phyloP scores from a whole-genome alignment of 176 grass and related monocot genomes.

The Bromus sterilis region DNA sequence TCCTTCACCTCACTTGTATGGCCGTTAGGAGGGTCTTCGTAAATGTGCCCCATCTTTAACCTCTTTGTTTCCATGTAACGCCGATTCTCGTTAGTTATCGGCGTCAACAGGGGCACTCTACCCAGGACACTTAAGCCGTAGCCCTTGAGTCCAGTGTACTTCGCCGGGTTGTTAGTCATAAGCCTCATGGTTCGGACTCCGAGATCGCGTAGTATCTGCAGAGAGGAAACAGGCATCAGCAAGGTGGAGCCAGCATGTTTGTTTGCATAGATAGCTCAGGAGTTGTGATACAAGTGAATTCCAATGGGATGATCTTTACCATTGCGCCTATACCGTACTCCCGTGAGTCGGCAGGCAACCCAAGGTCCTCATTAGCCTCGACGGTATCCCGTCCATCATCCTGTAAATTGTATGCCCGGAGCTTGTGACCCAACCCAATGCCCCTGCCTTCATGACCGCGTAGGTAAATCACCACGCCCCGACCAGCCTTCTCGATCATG shows the following conservation, averaged over 20 bases:
- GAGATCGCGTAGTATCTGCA: conserved; percentile 78
- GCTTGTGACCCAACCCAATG: conserved; percentile 91
- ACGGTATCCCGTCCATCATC: conserved; percentile 87
- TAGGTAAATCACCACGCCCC: conserved; percentile 84
- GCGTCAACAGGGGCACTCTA: conserved; percentile 78
- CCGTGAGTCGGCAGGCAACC: conserved; percentile 82
- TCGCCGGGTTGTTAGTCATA: conserved; percentile 90
- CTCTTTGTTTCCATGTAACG: conserved; percentile 87
- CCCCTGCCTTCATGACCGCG: conserved; percentile 93
- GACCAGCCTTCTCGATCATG: conserved; percentile 79
- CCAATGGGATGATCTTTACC: conserved; percentile 32
- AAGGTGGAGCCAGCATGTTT: neutral
- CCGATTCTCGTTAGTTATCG: conserved; percentile 83
- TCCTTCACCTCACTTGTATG: neutral
- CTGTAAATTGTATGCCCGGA: conserved; percentile 83
- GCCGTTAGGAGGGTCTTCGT: conserved; percentile 35
- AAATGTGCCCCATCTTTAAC: conserved; percentile 79
- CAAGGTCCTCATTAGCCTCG: conserved; percentile 91
- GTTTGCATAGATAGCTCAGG: neutral
- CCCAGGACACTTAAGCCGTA: conserved; percentile 80
- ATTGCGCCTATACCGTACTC: conserved; percentile 85
- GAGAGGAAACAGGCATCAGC: conserved; percentile 2
- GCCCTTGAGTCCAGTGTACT: conserved; percentile 80
- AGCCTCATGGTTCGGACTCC: conserved; percentile 82
- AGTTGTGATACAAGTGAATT: neutral